A percentile compares a stretch with the other conserved stretches of the same genome.
These are phyloP conservation scores for Globisporangium lucens DNA, from an alignment of 352 stramenopile genomes.

Conservation along the genomic window DNA sequence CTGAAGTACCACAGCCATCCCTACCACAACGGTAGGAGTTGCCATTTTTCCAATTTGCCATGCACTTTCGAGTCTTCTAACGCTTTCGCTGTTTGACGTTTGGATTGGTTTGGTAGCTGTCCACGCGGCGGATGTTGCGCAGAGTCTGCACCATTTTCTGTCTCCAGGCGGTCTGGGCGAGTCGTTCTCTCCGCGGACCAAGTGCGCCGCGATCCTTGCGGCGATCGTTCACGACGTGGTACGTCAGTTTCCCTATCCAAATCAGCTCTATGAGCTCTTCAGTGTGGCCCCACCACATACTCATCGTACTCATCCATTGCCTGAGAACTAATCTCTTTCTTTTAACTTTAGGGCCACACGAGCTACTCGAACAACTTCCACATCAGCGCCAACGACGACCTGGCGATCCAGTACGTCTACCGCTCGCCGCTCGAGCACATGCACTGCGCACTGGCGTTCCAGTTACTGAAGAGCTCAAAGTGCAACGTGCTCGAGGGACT, in stretches of 20 bases:
- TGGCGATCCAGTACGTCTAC: conserved; percentile 82
- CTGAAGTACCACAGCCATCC: conserved; percentile 65
- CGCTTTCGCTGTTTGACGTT: background rate
- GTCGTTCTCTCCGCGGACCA: conserved; percentile 54
- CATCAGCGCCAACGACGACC: conserved; percentile 73
- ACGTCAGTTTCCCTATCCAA: no score
- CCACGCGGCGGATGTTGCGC: conserved; percentile 80
- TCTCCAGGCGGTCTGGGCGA: conserved; percentile 44
- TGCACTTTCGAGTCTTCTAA: background rate
- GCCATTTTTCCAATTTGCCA: background rate
- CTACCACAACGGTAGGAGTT: conserved; percentile 79
- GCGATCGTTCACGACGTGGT: conserved; percentile 85
- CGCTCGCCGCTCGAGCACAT: conserved; percentile 85
- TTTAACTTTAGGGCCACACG: conserved; percentile 63
- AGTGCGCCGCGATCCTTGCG: conserved; percentile 69
- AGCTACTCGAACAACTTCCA: conserved; percentile 89
- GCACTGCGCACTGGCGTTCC: conserved; percentile 80
- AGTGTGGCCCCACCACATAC: no score
- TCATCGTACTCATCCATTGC: no score
- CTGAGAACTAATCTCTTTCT: no score
- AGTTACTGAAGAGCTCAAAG: conserved; percentile 63
- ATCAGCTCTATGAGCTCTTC: no score
- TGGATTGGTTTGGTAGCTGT: conserved; percentile 32
- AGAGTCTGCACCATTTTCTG: conserved; percentile 76
- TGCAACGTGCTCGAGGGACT: conserved; percentile 76